Evolutionary conservation across 164 flowering plant genomes (phyloP).

Genomic region (Paratinospora sagittata): DNA sequence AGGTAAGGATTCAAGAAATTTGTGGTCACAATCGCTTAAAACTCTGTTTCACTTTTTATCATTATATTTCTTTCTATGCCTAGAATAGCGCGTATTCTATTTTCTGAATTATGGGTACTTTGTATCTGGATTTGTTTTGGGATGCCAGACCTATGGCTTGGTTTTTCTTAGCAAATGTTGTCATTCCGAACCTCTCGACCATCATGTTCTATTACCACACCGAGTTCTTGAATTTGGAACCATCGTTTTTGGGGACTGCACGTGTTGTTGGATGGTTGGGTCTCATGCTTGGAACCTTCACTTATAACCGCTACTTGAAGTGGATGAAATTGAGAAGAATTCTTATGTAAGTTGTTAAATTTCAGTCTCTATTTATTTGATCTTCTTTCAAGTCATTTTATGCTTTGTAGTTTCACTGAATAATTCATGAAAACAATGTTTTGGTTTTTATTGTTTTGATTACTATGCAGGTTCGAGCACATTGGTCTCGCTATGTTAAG

Average conservation of each 20-base stretch:
- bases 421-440: not conserved
- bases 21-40: not conserved
- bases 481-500: slow-evolving; percentile 46
- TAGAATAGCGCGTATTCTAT: not conserved
- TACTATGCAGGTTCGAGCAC: slow-evolving; percentile 69
- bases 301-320: slow-evolving; percentile 71
- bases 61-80: not conserved
- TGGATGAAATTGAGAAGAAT: slow-evolving; percentile 51
- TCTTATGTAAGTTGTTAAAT: slow-evolving; percentile 75
- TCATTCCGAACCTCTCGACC: slow-evolving; percentile 77
- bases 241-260: slow-evolving; percentile 79
- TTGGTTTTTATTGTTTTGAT: slow-evolving; percentile 4
- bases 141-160: slow-evolving; percentile 84
- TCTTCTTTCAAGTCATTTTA: not conserved
- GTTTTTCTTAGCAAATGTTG: slow-evolving; percentile 79
- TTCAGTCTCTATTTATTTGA: not conserved
- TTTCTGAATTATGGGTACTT: slow-evolving; percentile 19
- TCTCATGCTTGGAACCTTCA: slow-evolving; percentile 82
- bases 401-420: not conserved
- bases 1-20: slow-evolving; percentile 43
- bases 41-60: not conserved
- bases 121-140: slow-evolving; percentile 20
- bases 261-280: slow-evolving; percentile 89
- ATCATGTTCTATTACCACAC: slow-evolving; percentile 92
- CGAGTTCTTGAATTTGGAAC: slow-evolving; percentile 69